These are phyloP conservation scores for Fusarium anguioides DNA, from an alignment of 2,329 filamentous ascomycete species.

Conservation along the genomic window DNA sequence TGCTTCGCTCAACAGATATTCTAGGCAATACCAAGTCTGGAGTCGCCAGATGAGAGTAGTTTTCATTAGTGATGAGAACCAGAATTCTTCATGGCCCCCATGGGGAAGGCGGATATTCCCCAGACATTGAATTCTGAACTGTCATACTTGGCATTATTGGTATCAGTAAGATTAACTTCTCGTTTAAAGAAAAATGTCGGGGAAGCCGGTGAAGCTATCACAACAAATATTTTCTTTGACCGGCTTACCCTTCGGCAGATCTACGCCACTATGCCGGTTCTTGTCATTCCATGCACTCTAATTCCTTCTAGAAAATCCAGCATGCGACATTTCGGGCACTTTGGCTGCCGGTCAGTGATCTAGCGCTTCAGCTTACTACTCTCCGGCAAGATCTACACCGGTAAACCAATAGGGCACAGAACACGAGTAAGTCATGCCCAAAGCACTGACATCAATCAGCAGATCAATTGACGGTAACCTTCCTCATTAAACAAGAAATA, in stretches of 20 bases:
- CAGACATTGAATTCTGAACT: not conserved
- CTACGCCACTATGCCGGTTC: not conserved
- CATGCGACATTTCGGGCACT: not conserved
- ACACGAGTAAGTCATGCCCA: conserved; percentile 11
- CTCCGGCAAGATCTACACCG: conserved; percentile 15
- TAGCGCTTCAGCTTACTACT: not conserved
- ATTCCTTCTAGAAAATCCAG: conserved; percentile 18
- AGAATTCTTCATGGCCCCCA: conserved; percentile 12
- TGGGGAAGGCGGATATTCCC: conserved; percentile 27
- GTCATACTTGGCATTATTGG: not conserved
- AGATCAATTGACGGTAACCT: not conserved
- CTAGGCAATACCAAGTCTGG: not conserved
- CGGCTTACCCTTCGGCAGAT: not conserved
- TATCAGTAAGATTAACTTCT: not conserved
- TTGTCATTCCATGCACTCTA: conserved; percentile 1
- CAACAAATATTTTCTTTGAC: not conserved
- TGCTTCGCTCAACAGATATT: not conserved
- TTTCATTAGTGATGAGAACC: conserved; percentile 25
- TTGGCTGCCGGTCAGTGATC: not conserved
- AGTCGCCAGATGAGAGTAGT: not conserved
- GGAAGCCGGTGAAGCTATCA: accelerated
- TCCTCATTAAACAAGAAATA: not conserved
- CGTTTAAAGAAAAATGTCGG: not conserved
- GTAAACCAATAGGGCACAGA: not conserved
- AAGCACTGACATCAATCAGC: conserved; percentile 5